Evolutionary conservation across 768 basidiomycete species (phyloP), one percentile per base, ranked within the genome.

Genomic region (Hericium erinaceus): DNA sequence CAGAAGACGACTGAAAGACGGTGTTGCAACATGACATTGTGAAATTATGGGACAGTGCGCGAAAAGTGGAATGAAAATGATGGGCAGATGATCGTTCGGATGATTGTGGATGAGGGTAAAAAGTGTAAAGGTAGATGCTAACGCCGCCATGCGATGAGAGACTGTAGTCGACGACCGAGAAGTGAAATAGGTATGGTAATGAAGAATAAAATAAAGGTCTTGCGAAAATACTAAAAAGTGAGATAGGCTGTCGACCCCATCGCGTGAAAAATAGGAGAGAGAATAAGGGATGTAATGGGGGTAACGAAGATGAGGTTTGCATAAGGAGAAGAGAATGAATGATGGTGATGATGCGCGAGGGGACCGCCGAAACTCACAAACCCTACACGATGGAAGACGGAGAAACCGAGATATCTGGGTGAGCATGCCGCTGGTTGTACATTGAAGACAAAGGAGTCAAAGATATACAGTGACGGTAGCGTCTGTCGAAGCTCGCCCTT

Each of bases 201-300:
- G 84, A 86, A 81, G 79, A 88, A 89, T 89, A 89, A 89, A 77
- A 81, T 84, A 84, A 81, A 82, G 77, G 82, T 73, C 76, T 80
- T 79, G 75, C 77, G 78, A 72, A 73, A 66, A 69, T 66, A 71
- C 66, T 64, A 67, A 69, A 66, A 67, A 68, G 69, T 69, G 75
- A 73, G 70, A 72, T 72, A 75, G 72, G 75, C 72, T 80, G 78
- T 81, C 74, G 76, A 74, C 73, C 75, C 77, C 73, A 73, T 77
- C 75, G 75, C 73, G 74, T 73, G 75, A 70, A 70, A 75, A 74
- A 70, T 65, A 66, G 69, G 70, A 67, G 73, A 68, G 67, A 70
- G 72, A 74, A 75, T 72, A 69, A 71, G 69, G 73, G 73, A 75
- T 46, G 67, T 74, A 75, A 66, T 73, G 76, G 74, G 80, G 83